These are phyloP conservation scores for Pleurotus giganteus DNA, from an alignment of 768 basidiomycete genomes.

Conservation along the genomic window DNA sequence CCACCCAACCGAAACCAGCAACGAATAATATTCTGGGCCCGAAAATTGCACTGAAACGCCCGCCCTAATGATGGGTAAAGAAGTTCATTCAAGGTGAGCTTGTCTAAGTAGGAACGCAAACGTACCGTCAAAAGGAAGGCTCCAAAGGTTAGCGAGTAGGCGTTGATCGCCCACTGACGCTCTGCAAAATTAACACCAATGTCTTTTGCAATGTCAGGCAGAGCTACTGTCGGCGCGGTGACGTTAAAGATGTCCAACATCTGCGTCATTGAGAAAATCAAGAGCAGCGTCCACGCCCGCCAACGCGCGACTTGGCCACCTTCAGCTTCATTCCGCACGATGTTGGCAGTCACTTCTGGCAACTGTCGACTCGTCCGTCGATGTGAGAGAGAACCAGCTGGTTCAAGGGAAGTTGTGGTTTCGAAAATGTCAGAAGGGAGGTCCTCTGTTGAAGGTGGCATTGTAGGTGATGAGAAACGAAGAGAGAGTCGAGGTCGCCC, in stretches of 20 bases:
- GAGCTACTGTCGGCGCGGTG: constrained; percentile 31
- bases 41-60: constrained; percentile 30
- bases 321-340: not conserved
- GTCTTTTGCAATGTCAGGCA: constrained; percentile 26
- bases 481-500: not conserved
- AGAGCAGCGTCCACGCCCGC: constrained; percentile 18
- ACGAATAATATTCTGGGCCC: constrained; percentile 38
- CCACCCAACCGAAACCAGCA: constrained; percentile 35
- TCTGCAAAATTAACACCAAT: constrained; percentile 15
- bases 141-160: constrained; percentile 37
- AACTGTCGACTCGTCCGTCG: not conserved
- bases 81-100: not conserved
- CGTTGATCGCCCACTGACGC: constrained; percentile 33
- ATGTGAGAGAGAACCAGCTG: not conserved
- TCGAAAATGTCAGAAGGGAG: not conserved
- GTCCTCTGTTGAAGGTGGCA: not conserved
- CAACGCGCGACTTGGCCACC: not conserved
- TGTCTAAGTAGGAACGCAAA: not conserved
- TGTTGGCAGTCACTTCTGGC: not conserved
- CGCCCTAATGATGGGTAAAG: constrained; percentile 18
- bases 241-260: constrained; percentile 41
- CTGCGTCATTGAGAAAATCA: constrained; percentile 33
- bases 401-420: not conserved
- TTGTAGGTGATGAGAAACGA: not conserved
- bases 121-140: constrained; percentile 28